Conservation (phyloP, 2,329 filamentous ascomycete genomes). For the Colletotrichum chrysophilum region DNA sequence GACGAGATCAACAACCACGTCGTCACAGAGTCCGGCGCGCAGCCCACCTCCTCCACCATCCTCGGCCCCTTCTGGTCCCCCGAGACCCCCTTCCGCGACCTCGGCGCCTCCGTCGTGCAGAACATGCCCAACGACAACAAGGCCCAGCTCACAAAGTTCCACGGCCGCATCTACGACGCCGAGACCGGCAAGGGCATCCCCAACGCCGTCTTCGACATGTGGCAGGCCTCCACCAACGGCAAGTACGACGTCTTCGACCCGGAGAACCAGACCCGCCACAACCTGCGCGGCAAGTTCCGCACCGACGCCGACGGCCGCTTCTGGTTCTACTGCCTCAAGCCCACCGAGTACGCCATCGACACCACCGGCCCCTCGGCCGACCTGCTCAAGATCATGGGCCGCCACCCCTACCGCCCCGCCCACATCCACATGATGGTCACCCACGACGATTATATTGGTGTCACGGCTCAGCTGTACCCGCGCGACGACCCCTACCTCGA, state of each 20-base stretch:
- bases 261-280: slow-evolving; percentile 63
- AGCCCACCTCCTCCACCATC: slow-evolving; percentile 19
- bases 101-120: slow-evolving; percentile 19
- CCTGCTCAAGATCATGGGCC: slow-evolving; percentile 26
- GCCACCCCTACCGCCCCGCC: slow-evolving; percentile 27
- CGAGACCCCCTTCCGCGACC: slow-evolving; percentile 23
- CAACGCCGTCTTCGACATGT: slow-evolving; percentile 62
- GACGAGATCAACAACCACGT: slow-evolving; percentile 23
- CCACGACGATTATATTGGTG: slow-evolving; percentile 61
- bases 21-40: slow-evolving; percentile 9
- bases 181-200: slow-evolving; percentile 28
- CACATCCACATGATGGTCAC: slow-evolving; percentile 37
- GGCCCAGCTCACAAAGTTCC: slow-evolving; percentile 18
- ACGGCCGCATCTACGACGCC: slow-evolving; percentile 22
- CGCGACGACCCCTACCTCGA: slow-evolving; percentile 58
- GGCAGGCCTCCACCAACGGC: slow-evolving; percentile 65
- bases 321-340: slow-evolving; percentile 68
- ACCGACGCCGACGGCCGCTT: slow-evolving; percentile 66
- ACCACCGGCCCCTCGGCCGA: slow-evolving; percentile 48
- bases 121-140: slow-evolving; percentile 18
- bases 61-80: slow-evolving; percentile 24
- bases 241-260: slow-evolving; percentile 68
- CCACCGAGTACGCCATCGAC: slow-evolving; percentile 67
- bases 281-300: slow-evolving; percentile 69
- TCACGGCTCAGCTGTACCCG: slow-evolving; percentile 73